Evolutionary conservation across 495 filamentous ascomycete species (phyloP), one percentile per base, ranked within the genome.

Genomic region (Penicillium goetzii): DNA sequence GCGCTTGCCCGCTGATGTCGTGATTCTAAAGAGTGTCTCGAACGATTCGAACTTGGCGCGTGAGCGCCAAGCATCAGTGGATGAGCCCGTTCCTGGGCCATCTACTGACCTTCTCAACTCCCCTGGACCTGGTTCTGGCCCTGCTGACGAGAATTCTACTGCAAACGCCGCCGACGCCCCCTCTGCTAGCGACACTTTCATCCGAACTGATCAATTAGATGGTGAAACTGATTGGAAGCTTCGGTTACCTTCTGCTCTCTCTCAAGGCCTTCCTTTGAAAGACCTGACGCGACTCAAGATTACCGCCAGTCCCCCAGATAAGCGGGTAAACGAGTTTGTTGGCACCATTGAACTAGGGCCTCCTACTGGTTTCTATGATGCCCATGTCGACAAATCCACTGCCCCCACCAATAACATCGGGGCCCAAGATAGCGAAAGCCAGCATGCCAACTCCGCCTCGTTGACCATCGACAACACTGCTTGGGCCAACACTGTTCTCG

Each of bases 181-280:
- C 40, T 71, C 74, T 23, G 81, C 85, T 21, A 92, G 92, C 36
- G 96, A 99, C 70, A 91, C 96, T 1, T 99, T 99, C 65, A 97
- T 99, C 64, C 86, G 94, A 45, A 99, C 96, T 2, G 96, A 99
- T 74, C 96, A 99, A 72, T 84, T 99, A 11, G 96, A 99, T 67
- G 96, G 96, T 60, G 96, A 99, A 76, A 99, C 96, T 9, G 96
- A 99, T 68, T 99, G 96, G 96, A 99, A 99, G 76, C 81, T 99
- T 38, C 88, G 96, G 5, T 74, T 98, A 4, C 92, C 94, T 3
- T 93, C 93, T 9, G 83, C 90, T 0, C 72, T 97, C 14, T 93
- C 93, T 0, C 96, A 99, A 67, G 78, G 76, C 40, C 80, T 98
- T 7, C 70, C 88, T 5, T 73, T 87, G 3, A 81, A 80, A 21